Conservation (phyloP, 768 basidiomycete genomes). For the Tylopilus plumbeoviolaceoides region DNA sequence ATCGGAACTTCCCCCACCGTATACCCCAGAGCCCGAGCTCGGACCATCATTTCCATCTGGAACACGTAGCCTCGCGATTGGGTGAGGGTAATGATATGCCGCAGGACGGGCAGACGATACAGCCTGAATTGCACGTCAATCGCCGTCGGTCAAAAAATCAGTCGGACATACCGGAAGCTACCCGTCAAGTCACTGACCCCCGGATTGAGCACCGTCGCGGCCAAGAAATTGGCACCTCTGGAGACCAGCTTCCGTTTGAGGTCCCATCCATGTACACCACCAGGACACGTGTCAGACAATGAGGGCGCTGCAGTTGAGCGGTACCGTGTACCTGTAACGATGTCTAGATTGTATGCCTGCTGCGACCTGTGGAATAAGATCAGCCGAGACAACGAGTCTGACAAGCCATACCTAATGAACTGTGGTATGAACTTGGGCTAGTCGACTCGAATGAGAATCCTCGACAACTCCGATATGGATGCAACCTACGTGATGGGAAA, state of each 20-base stretch:
- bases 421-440: slow-evolving; percentile 95
- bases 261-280: slow-evolving; percentile 93
- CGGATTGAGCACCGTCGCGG: slow-evolving; percentile 78
- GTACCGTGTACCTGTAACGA: slow-evolving; percentile 92
- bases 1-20: slow-evolving; percentile 89
- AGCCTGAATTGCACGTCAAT: slow-evolving; percentile 41
- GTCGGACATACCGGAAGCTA: slow-evolving; percentile 66
- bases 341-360: slow-evolving; percentile 82
- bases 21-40: slow-evolving; percentile 80
- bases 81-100: slow-evolving; percentile 79
- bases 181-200: slow-evolving; percentile 91
- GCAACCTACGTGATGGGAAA: slow-evolving; percentile 84
- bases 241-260: slow-evolving; percentile 85
- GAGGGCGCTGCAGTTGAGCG: slow-evolving; percentile 56
- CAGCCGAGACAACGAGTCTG: background rate
- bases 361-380: slow-evolving; percentile 52
- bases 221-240: slow-evolving; percentile 86
- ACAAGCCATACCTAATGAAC: slow-evolving; percentile 63
- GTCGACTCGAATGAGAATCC: slow-evolving; percentile 3
- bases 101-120: slow-evolving; percentile 72
- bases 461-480: background rate
- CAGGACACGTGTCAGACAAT: slow-evolving; percentile 58
- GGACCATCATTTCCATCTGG: slow-evolving; percentile 98
- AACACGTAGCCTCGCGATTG: slow-evolving; percentile 91
- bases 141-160: background rate